Evolutionary conservation across 1,284 basidiomycete species (phyloP), one percentile per base, ranked within the genome.

Genomic region (Ceratobasidium sp.): DNA sequence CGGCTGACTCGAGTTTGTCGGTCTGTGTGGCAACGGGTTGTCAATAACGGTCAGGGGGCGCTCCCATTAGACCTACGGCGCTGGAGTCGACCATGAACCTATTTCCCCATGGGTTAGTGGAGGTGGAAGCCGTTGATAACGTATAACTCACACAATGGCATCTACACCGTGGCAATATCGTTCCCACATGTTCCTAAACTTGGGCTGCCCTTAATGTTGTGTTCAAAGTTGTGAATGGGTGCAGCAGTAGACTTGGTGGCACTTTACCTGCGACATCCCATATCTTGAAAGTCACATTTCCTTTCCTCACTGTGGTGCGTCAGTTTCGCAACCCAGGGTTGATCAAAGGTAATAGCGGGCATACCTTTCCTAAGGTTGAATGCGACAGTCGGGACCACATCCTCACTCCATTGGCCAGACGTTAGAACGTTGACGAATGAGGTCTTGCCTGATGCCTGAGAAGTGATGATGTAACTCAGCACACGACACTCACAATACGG

Each of bases 81-180:
- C 88, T 86, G 1, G 94, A 92, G 81, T 98, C 95, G 43, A 98
- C 92, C 29, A 98, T 91, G 80, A 94, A 97, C n/a, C 95, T 96
- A 81, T 73, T 46, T 14, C 51, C 74, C 74, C 74, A 63, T 66
- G 75, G 74, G 66, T 16, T 77, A 54, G 79, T 48, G 74, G 37
- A 53, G 61, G 56, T 29, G 27, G 54, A 62, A 24, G 27, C n/a
- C 1, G 1, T 19, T 46, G 1, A 53, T 76, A 77, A 62, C 77
- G 75, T 29, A 75, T 65, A 29, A 86, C 94, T 80, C 82, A 98
- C 90, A 98, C 89, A 59, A 99, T 92, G 8, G 96, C 96, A 79
- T 96, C 93, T 0, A 96, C 95, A 11, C 96, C 96, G 75, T 92
- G 89, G 82, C 96, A 98, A 81, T 98, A 99, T 53, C 97, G 86